Evolutionary conservation across 352 stramenopile species (phyloP).

Genomic region (Pythium volutum): DNA sequence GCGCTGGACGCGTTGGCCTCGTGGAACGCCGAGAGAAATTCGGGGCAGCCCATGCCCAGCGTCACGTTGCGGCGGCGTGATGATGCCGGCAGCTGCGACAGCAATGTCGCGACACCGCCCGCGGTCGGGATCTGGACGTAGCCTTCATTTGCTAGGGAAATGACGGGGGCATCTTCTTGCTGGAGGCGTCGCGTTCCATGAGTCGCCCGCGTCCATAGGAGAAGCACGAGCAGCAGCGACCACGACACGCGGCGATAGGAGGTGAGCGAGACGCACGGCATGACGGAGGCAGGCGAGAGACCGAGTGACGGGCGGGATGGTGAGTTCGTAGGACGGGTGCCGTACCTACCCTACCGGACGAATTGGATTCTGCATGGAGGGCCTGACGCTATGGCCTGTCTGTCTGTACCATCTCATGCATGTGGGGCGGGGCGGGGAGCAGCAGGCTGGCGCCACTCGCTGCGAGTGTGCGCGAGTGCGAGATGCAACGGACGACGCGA

Average conservation of each 20-base stretch:
- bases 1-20: constrained; percentile 29
- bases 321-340: background rate
- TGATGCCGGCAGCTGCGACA: background rate
- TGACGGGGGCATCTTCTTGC: background rate
- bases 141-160: background rate
- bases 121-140: background rate
- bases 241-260: background rate
- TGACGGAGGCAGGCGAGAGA: background rate
- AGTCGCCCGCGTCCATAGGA: background rate
- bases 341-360: background rate
- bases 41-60: constrained; percentile 42
- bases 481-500: background rate
- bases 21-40: constrained; percentile 46
- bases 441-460: background rate
- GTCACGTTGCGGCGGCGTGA: constrained; percentile 3
- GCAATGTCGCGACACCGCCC: background rate
- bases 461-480: background rate
- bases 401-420: background rate
- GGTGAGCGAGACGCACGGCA: background rate
- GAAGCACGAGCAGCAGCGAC: background rate
- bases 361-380: background rate
- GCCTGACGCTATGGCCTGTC: background rate
- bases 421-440: too few species aligned
- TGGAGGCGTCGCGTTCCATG: too few species aligned
- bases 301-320: background rate